Base-by-base conservation (phyloP, 345 rosid genomes). In the Limnanthes douglasii region DNA sequence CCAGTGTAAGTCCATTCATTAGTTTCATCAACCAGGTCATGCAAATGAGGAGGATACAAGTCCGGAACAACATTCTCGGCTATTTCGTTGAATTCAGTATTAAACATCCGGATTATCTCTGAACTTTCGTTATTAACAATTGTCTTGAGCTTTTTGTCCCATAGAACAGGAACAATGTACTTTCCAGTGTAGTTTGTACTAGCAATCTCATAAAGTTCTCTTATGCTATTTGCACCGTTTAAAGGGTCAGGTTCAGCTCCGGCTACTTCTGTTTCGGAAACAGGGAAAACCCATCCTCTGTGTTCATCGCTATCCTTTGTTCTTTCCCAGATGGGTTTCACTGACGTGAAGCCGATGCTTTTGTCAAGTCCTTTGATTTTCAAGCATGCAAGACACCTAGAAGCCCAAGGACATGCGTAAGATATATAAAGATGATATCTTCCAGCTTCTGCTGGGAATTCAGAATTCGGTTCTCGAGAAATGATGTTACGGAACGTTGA, bases 401-500 rank as follows among this genome's bases (percentile, higher is more conserved):
- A 77, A 28, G 94, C 96, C 96, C 96, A 80, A 6, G 96, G 96
- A 48, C 96, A 86, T 42, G 96, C 96, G 66, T 86, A 81, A 2
- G 94, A 86, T 45, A 88, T 51, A 31, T 88, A 88, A 21, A 88
- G 72, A 79, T 82, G 97, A 61, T 86, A 86, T 61, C 97, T 73
- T 42, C 88, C 83, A 5, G 94, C 53, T 40, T 75, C 95, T 11
- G 86, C 72, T 10, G 76, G 78, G 51, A 88, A 88, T 21, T 50
- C 79, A 8, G 95, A 71, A 17, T 64, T 59, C 0, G 73, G 62
- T 17, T 82, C 73, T 41, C 44, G 54, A 2, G 73, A 82, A 34
- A 78, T 68, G 13, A 67, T 61, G 68, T 76, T 69, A 0, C 81
- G 93, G 32, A 88, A 82, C 16, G 95, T 69, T 22, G 97, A 78